phyloP scores from a whole-genome alignment of 176 grass and related monocot genomes.

The Oryza coarctata region DNA sequence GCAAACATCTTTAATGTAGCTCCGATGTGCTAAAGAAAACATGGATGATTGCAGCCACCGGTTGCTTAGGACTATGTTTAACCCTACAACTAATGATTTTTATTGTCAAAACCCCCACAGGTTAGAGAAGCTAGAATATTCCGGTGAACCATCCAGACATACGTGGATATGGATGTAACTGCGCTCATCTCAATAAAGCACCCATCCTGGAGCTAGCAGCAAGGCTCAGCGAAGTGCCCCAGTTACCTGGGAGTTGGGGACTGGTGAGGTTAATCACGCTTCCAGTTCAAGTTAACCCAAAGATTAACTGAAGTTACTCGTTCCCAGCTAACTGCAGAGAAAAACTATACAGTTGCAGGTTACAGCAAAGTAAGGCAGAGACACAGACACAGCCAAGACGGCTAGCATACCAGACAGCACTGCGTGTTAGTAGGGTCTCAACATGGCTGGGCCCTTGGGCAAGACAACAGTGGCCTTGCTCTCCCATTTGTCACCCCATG shows the following conservation, averaged over 20 bases:
- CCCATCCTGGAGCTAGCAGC: slow-evolving; percentile 1
- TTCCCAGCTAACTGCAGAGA: not conserved
- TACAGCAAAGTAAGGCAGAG: not conserved
- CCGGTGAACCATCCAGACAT: not conserved
- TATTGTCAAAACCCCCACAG: not conserved
- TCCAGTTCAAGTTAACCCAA: not conserved
- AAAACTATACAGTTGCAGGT: not conserved
- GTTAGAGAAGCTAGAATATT: not conserved
- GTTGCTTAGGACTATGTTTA: not conserved
- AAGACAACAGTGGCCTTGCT: slow-evolving; percentile 6
- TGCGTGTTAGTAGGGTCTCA: slow-evolving; percentile 53
- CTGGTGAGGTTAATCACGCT: slow-evolving; percentile 6
- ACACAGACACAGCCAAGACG: slow-evolving; percentile 9
- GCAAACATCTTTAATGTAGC: not conserved
- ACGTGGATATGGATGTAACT: not conserved
- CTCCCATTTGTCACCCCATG: slow-evolving; percentile 22
- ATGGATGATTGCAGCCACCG: not conserved
- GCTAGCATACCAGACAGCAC: slow-evolving; percentile 21
- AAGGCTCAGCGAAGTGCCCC: not conserved
- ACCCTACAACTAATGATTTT: not conserved
- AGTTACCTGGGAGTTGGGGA: slow-evolving; percentile 27
- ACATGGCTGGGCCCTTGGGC: not conserved
- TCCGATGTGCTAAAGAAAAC: slow-evolving; percentile 2
- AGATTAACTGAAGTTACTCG: not conserved
- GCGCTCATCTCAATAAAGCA: slow-evolving; percentile 21